Evolutionary conservation across 2,329 filamentous ascomycete genomes (phyloP).

Genomic region (Colletotrichum sp.): DNA sequence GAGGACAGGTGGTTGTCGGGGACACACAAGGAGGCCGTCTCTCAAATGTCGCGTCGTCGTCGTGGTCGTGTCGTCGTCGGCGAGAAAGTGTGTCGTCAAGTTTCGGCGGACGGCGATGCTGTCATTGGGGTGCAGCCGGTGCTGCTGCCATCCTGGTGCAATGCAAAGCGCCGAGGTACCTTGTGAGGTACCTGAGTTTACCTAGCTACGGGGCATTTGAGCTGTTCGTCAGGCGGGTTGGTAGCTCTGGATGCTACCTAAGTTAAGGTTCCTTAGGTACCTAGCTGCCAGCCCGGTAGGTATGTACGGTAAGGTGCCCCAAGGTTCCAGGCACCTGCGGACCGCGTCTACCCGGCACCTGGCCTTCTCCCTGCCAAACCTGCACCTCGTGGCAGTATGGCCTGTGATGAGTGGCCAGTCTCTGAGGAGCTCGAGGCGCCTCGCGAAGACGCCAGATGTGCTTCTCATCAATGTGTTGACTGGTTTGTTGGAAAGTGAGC

Average conservation of each 20-base stretch:
- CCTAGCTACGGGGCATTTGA: background rate
- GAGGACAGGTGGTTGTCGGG: background rate
- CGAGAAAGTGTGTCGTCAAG: conserved; percentile 2
- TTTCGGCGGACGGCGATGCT: conserved; percentile 13
- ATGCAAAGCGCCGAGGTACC: background rate
- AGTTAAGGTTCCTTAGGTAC: background rate
- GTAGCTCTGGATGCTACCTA: background rate
- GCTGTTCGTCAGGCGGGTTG: background rate
- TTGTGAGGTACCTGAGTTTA: background rate
- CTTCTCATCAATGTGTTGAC: background rate
- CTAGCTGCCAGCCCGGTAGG: background rate
- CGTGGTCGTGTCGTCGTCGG: background rate
- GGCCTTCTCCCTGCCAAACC: background rate
- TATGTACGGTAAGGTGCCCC: background rate
- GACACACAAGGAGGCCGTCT: background rate
- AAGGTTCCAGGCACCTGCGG: background rate
- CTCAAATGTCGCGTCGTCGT: conserved; percentile 7
- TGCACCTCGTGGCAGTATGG: background rate
- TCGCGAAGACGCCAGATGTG: background rate
- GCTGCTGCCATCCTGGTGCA: conserved; percentile 15
- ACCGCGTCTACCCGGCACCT: background rate
- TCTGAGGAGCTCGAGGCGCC: background rate
- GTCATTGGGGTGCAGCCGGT: conserved; percentile 9
- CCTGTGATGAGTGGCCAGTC: background rate
- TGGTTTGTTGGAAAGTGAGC: background rate